Evolutionary conservation across 2,329 filamentous ascomycete genomes (phyloP), one percentile per base, ranked within the genome.

Genomic region (Neonectria faginata): DNA sequence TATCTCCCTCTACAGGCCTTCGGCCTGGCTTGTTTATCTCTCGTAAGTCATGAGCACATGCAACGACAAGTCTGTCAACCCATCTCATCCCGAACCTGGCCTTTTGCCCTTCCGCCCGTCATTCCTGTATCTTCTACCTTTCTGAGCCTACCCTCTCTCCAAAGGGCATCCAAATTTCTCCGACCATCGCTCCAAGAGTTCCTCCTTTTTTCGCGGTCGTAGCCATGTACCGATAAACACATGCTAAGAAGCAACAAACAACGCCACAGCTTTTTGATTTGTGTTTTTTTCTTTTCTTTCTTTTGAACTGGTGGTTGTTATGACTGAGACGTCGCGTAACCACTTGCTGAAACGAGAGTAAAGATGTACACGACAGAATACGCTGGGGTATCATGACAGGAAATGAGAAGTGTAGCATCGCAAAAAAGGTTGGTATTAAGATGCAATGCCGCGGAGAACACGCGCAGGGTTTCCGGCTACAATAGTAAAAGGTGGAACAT

Each of bases 391-490:
- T 78, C 75, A 74, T 75, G 70, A 70, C 69, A 75, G 64, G 60
- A 70, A 70, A 67, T 68, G 62, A 65, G 60, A 66, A 65, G 64
- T 60, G 60, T 22, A 25, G 20, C 59, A 63, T 64, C 63, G 57
- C 61, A 52, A 67, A 57, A 25, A 44, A 47, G 45, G 59, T 57
- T 57, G 63, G 20, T 41, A 67, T 74, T 69, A 76, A 64, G 74
- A 72, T 45, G 73, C 72, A 48, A 77, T 75, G 52, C 76, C 83
- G 42, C 83, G 81, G 36, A 83, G 77, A 53, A 92, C 82, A 57
- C 84, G 84, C 5, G 89, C 90, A 11, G 91, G 91, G 70, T 92
- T 92, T 10, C 91, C 91, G 44, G 86, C 89, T 14, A 89, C 89
- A 57, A 92, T 84, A n/a, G 85, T 88, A 67, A 89, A 92, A 4